These are phyloP conservation scores for Beta corolliflora DNA, from an alignment of 179 eudicot species.

Conservation along the genomic window DNA sequence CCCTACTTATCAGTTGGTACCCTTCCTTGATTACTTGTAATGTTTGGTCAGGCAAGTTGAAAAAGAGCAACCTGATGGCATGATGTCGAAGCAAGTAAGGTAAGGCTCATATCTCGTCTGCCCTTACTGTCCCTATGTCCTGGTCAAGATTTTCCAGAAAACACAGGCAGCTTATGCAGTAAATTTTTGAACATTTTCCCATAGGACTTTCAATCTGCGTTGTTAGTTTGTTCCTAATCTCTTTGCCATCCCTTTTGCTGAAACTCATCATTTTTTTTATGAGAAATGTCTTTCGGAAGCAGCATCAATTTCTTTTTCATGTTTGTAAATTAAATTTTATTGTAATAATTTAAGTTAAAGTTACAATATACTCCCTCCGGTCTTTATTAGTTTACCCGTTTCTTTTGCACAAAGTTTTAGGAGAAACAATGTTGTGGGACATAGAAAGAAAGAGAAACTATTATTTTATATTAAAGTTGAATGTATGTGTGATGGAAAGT, in stretches of 20 bases:
- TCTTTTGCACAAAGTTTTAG: too few species aligned
- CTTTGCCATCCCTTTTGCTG: not conserved
- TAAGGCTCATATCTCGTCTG: slow-evolving; percentile 39
- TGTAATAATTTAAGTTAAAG: not conserved
- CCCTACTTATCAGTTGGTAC: not conserved
- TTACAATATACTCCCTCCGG: too few species aligned
- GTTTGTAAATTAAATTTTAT: not conserved
- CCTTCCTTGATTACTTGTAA: slow-evolving; percentile 4
- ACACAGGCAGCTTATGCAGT: too few species aligned
- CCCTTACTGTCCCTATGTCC: too few species aligned
- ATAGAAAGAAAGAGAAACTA: too few species aligned
- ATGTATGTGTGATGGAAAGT: too few species aligned
- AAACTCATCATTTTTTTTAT: not conserved
- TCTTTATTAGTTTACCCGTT: too few species aligned
- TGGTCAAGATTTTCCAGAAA: too few species aligned
- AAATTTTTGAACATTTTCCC: not conserved
- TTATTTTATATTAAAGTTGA: too few species aligned
- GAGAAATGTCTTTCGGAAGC: not conserved
- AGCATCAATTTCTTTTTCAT: not conserved
- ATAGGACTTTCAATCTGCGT: not conserved
- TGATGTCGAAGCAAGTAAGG: slow-evolving; percentile 66
- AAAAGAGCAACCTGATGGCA: slow-evolving; percentile 84
- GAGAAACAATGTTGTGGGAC: too few species aligned
- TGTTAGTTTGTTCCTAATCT: not conserved
- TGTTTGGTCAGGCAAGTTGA: slow-evolving; percentile 78